These are phyloP conservation scores for Madurella mycetomatis DNA, from an alignment of 2,329 filamentous ascomycete genomes.

Conservation along the genomic window DNA sequence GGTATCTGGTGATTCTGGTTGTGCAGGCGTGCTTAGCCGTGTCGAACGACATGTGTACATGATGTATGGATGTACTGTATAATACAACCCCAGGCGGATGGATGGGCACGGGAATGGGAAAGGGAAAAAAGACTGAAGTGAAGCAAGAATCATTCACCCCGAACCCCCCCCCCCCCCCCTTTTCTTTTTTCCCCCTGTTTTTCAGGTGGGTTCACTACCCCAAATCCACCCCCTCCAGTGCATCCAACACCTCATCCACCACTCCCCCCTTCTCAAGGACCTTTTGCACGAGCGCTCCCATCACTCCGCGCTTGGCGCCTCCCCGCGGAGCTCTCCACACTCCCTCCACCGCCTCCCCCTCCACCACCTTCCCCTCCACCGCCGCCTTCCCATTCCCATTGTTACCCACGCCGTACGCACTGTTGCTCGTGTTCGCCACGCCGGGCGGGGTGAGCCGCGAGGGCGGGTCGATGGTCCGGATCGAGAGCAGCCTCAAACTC, in stretches of 20 bases:
- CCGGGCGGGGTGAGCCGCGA: conserved; percentile 68
- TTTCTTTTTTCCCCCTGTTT: background rate
- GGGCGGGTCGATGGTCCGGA: conserved; percentile 70
- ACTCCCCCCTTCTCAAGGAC: conserved; percentile 75
- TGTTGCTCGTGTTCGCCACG: conserved; percentile 60
- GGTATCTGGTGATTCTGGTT: conserved; percentile 63
- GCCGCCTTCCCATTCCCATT: conserved; percentile 12
- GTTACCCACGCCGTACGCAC: conserved; percentile 42
- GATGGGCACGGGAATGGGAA: background rate
- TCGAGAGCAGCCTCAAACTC: conserved; percentile 58
- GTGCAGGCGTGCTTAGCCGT: background rate
- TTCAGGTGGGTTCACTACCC: conserved; percentile 34
- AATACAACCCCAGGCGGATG: background rate
- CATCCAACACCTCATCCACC: conserved; percentile 79
- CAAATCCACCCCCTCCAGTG: conserved; percentile 71
- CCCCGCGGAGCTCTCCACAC: conserved; percentile 86
- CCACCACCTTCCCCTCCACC: conserved; percentile 38
- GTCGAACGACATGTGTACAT: conserved; percentile 2
- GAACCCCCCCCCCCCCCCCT: background rate
- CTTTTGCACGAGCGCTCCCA: conserved; percentile 71
- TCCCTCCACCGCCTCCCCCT: conserved; percentile 59
- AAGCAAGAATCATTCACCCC: background rate
- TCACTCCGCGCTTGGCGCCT: conserved; percentile 69
- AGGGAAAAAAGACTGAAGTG: background rate
- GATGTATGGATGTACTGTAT: conserved; percentile 5